phyloP scores from a whole-genome alignment of 495 filamentous ascomycete genomes.

The Glonium stellatum region DNA sequence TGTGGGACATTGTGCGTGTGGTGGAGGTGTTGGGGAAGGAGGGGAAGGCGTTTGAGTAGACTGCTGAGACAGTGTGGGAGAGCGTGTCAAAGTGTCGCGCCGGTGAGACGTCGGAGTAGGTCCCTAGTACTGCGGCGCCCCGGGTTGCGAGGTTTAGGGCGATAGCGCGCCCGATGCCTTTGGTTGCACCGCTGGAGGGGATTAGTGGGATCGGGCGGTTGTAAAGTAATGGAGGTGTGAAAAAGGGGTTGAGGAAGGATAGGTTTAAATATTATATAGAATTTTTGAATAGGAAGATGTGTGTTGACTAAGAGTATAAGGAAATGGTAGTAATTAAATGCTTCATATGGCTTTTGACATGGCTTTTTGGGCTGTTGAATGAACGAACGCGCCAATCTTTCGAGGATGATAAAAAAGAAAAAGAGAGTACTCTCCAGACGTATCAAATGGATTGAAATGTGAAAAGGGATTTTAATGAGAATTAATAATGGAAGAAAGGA shows the following conservation, averaged over 20 bases:
- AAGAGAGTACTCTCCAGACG: no score
- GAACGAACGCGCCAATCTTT: no score
- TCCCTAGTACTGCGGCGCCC: conserved; percentile 25
- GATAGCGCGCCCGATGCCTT: conserved; percentile 31
- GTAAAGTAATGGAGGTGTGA: not conserved
- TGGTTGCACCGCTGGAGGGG: conserved; percentile 22
- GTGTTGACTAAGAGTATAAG: no score
- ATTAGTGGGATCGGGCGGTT: conserved; percentile 1
- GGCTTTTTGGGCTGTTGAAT: no score
- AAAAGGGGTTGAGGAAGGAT: not conserved
- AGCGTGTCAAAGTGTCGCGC: conserved; percentile 27
- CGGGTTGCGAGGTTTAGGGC: conserved; percentile 25
- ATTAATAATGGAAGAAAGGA: not conserved
- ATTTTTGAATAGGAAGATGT: no score
- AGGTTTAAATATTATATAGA: not conserved
- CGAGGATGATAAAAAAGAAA: no score
- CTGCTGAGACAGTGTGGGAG: conserved; percentile 19
- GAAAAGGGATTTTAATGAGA: not conserved
- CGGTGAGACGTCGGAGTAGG: conserved; percentile 27
- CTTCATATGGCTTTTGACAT: no score
- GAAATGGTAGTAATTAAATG: no score
- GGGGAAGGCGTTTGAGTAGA: conserved; percentile 12
- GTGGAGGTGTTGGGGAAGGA: not conserved
- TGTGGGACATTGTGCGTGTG: conserved; percentile 1
- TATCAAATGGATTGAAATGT: no score